phyloP scores from a whole-genome alignment of 73 alveolate species.

The Paramecium biaurelia region DNA sequence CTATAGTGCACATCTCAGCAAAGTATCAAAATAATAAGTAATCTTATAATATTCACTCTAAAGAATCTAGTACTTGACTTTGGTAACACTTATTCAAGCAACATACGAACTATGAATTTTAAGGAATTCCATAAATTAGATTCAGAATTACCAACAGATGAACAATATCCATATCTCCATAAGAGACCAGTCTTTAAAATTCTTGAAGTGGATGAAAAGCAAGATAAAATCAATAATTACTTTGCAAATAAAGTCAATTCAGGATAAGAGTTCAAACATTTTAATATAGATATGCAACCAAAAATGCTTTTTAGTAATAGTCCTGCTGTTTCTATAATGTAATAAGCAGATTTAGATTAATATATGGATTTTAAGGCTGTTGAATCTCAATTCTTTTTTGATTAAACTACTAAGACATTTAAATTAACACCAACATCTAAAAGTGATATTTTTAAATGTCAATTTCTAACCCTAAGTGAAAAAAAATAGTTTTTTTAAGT shows the following conservation, averaged over 20 bases:
- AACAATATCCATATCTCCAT: not conserved
- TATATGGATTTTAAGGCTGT: conserved; percentile 58
- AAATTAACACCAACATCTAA: conserved; percentile 51
- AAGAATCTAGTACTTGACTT: not conserved
- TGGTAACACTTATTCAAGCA: not conserved
- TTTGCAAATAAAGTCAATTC: not conserved
- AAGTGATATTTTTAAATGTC: conserved; percentile 33
- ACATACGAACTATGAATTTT: not conserved
- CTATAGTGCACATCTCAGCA: not conserved
- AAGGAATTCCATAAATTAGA: not conserved
- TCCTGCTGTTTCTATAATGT: conserved; percentile 8
- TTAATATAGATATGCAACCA: conserved; percentile 44
- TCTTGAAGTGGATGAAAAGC: not conserved
- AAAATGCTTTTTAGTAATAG: conserved; percentile 19
- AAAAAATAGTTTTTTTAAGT: conserved; percentile 25
- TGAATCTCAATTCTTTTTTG: conserved; percentile 20
- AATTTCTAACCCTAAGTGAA: conserved; percentile 2
- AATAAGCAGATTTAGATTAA: conserved; percentile 53
- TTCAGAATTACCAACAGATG: not conserved
- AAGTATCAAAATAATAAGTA: not conserved
- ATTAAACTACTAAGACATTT: not conserved
- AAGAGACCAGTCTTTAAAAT: not conserved
- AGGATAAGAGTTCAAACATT: not conserved
- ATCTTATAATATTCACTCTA: not conserved
- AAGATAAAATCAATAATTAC: not conserved